These are phyloP conservation scores for Ambrosia trifida DNA, from an alignment of 129 eudicot species.

Conservation along the genomic window DNA sequence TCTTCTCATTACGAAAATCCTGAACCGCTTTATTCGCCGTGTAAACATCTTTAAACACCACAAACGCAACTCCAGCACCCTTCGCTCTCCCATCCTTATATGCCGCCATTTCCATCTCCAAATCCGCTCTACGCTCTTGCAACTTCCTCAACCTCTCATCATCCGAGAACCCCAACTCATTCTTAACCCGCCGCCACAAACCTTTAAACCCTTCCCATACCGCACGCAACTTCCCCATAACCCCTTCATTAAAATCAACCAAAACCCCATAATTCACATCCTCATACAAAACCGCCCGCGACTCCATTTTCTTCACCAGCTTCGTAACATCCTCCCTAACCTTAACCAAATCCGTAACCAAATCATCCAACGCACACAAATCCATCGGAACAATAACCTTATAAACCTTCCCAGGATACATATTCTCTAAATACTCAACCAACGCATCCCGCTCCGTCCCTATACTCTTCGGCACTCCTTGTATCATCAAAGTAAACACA, in stretches of 20 bases:
- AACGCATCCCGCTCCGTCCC: constrained; percentile 64
- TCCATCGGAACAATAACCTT: constrained; percentile 87
- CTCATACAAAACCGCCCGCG: constrained; percentile 44
- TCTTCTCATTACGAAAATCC: constrained; percentile 79
- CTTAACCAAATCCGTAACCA: constrained; percentile 74
- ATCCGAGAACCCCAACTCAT: constrained; percentile 69
- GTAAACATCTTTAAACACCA: constrained; percentile 93
- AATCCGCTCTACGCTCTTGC: constrained; percentile 94
- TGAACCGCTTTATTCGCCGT: constrained; percentile 88
- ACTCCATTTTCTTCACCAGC: constrained; percentile 70
- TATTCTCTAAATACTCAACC: constrained; percentile 70
- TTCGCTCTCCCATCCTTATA: constrained; percentile 88
- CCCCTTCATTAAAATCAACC: constrained; percentile 30
- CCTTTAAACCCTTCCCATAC: constrained; percentile 59
- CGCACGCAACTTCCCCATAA: constrained; percentile 31
- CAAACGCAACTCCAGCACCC: constrained; percentile 98
- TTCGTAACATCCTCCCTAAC: constrained; percentile 80
- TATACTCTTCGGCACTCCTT: constrained; percentile 75
- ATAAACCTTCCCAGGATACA: constrained; percentile 85
- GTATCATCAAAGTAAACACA: constrained; percentile 75
- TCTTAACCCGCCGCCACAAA: constrained; percentile 53
- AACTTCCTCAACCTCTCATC: constrained; percentile 75
- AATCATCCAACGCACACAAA: constrained; percentile 89
- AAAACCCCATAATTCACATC: constrained; percentile 28
- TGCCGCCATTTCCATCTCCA: constrained; percentile 95